phyloP scores from a whole-genome alignment of 78 protist genomes.

The Dictyostelium purpureum region DNA sequence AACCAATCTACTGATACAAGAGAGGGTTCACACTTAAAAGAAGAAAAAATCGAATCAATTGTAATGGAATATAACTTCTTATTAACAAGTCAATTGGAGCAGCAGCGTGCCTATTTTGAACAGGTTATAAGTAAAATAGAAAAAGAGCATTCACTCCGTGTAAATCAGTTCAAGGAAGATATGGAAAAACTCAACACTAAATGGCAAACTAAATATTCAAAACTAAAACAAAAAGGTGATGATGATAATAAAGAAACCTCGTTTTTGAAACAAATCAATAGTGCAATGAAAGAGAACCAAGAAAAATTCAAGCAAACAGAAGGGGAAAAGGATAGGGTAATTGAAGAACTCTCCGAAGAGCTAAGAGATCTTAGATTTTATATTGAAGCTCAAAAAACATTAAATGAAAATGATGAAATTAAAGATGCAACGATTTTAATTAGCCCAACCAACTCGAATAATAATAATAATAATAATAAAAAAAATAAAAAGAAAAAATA shows the following conservation, averaged over 20 bases:
- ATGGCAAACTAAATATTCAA: constrained; percentile 8
- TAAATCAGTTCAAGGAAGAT: constrained; percentile 20
- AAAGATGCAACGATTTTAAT: constrained; percentile 49
- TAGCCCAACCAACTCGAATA: not conserved
- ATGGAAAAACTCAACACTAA: constrained; percentile 5
- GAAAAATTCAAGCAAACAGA: constrained; percentile 60
- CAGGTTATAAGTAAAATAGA: constrained; percentile 64
- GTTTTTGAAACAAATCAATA: constrained; percentile 52
- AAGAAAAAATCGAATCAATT: constrained; percentile 83
- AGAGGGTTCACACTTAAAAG: constrained; percentile 86
- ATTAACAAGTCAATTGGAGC: constrained; percentile 87
- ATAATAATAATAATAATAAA: not conserved
- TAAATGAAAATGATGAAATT: constrained; percentile 51
- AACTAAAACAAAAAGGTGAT: constrained; percentile 55
- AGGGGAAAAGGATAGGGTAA: constrained; percentile 28
- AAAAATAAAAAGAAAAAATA: no score
- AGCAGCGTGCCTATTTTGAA: constrained; percentile 86
- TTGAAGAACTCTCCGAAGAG: constrained; percentile 41
- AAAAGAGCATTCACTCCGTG: constrained; percentile 10
- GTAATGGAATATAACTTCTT: constrained; percentile 85
- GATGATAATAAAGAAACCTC: constrained; percentile 27
- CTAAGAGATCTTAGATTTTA: constrained; percentile 68
- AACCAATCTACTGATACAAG: constrained; percentile 93
- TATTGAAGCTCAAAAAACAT: constrained; percentile 74
- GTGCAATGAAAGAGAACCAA: constrained; percentile 63